Percentiles rank a stretch among this genome's conserved stretches.
Conservation (phyloP, 805 yeast species). For the Candida gorgasii region DNA sequence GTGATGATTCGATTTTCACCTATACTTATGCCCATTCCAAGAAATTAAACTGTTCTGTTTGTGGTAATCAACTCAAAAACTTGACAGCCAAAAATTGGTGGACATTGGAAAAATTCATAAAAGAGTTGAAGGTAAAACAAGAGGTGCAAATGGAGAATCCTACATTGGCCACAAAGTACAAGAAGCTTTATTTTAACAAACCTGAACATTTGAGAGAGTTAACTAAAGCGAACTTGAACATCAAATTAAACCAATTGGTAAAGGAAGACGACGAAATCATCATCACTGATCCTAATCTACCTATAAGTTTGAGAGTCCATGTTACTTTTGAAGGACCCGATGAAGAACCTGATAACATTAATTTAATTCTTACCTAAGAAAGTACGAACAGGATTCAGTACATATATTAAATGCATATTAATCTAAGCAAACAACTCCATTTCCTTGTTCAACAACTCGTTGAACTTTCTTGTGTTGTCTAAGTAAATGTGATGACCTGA, state of each 20-base stretch:
- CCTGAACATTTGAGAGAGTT: conserved; percentile 49
- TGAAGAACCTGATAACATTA: conserved; percentile 21
- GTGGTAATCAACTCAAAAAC: conserved; percentile 49
- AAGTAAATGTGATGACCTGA: conserved; percentile 81
- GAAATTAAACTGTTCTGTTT: conserved; percentile 69
- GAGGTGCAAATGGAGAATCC: conserved; percentile 41
- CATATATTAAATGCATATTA: background rate
- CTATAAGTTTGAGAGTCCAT: conserved; percentile 39
- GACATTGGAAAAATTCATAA: conserved; percentile 46
- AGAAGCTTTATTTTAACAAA: conserved; percentile 44
- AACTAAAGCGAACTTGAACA: conserved; percentile 46
- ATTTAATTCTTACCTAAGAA: conserved; percentile 11
- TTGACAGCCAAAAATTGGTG: conserved; percentile 29
- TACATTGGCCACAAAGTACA: conserved; percentile 43
- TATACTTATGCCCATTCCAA: conserved; percentile 67
- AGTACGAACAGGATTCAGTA: background rate
- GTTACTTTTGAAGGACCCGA: conserved; percentile 27
- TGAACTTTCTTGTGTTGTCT: conserved; percentile 61
- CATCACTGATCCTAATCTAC: conserved; percentile 54
- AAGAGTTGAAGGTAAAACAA: conserved; percentile 32
- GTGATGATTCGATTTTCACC: conserved; percentile 75
- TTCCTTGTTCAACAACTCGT: conserved; percentile 49
- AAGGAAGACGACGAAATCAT: conserved; percentile 48
- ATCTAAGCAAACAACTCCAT: conserved; percentile 36
- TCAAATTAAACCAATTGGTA: conserved; percentile 37